A percentile compares a stretch with the other conserved stretches of the same genome.
Evolutionary conservation across 2,329 filamentous ascomycete genomes (phyloP).

Genomic region (Trichoderma lentiforme): DNA sequence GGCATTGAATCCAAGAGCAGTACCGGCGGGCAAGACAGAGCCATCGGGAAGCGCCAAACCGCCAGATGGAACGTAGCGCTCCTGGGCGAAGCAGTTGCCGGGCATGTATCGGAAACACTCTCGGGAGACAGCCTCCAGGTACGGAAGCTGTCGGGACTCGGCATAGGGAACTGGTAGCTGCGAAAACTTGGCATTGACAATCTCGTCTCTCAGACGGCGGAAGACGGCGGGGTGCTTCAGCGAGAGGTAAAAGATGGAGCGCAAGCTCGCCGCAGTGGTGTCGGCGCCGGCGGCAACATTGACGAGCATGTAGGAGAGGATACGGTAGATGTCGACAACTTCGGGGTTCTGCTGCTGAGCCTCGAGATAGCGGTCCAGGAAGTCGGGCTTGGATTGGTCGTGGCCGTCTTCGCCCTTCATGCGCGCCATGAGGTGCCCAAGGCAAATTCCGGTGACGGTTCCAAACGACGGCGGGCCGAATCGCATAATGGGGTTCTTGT

Average conservation of each 20-base stretch:
- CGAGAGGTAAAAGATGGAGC: constrained; percentile 24
- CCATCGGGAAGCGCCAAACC: constrained; percentile 35
- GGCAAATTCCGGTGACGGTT: constrained; percentile 28
- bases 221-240: constrained; percentile 24
- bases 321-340: constrained; percentile 30
- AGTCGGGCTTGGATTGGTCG: constrained; percentile 32
- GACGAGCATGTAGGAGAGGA: constrained; percentile 34
- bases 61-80: constrained; percentile 41
- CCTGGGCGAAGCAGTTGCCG: constrained; percentile 40
- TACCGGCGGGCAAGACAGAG: constrained; percentile 30
- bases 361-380: constrained; percentile 41
- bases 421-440: constrained; percentile 30
- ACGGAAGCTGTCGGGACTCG: constrained; percentile 17
- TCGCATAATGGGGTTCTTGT: constrained; percentile 38
- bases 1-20: constrained; percentile 35
- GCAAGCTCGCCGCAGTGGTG: constrained; percentile 26
- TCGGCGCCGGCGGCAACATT: constrained; percentile 30
- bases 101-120: constrained; percentile 47
- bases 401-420: constrained; percentile 29
- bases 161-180: not conserved
- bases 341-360: constrained; percentile 34
- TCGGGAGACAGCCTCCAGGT: constrained; percentile 40
- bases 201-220: constrained; percentile 21
- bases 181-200: constrained; percentile 17
- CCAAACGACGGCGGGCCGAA: constrained; percentile 34